phyloP scores from a whole-genome alignment of 441 rosid genomes.

The Aleurites moluccanus region DNA sequence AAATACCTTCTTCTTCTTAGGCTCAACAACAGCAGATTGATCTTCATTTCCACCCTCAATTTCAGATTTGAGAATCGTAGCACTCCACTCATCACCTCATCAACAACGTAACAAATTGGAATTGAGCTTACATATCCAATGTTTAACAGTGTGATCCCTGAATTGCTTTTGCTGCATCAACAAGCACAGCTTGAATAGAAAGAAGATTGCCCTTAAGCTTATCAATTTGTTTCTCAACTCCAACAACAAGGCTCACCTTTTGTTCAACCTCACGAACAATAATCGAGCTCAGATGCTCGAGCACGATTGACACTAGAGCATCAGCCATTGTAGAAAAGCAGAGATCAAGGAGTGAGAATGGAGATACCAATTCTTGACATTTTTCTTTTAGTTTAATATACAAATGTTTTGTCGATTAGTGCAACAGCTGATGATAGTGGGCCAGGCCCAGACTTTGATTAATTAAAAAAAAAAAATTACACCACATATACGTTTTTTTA shows the following conservation, averaged over 20 bases:
- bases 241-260: not conserved
- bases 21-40: no score
- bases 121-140: conserved; percentile 19
- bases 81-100: conserved; percentile 26
- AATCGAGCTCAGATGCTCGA: no score
- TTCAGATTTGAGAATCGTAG: conserved; percentile 5
- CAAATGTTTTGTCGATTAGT: no score
- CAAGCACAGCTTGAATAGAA: conserved; percentile 20
- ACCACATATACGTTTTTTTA: no score
- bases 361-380: no score
- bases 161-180: conserved; percentile 14
- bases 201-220: conserved; percentile 10
- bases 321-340: no score
- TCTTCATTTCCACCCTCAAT: not conserved
- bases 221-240: conserved; percentile 4
- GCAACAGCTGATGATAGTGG: no score
- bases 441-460: no score
- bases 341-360: no score
- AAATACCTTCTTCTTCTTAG: not conserved
- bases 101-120: conserved; percentile 5
- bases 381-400: no score
- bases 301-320: no score
- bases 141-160: not conserved
- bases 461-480: no score
- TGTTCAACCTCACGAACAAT: not conserved